These are phyloP conservation scores for Phaseolus coccineus DNA, from an alignment of 331 rosid genomes.

Conservation along the genomic window DNA sequence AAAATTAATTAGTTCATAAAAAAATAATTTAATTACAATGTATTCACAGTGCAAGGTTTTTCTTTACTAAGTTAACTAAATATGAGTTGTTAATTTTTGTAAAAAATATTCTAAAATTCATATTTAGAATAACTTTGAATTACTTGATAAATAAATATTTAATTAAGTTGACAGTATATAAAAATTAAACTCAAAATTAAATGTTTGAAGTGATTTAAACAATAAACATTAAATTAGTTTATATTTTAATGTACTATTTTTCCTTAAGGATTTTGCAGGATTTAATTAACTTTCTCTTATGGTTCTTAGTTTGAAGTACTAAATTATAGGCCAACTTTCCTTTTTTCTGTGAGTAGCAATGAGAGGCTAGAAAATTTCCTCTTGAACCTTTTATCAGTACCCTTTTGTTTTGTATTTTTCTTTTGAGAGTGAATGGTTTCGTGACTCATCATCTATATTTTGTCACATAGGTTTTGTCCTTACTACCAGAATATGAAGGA, in stretches of 20 bases:
- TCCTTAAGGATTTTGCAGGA: too few relatives aligned
- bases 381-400: background rate
- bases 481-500: conserved; percentile 80
- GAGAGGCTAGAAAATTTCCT: background rate
- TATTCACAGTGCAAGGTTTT: background rate
- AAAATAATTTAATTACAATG: too few relatives aligned
- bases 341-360: background rate
- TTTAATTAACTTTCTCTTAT: background rate
- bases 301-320: background rate
- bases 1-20: too few relatives aligned
- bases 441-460: conserved; percentile 15
- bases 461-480: conserved; percentile 68
- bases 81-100: background rate
- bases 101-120: background rate
- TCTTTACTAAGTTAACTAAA: background rate
- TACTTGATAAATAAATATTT: background rate
- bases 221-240: background rate
- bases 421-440: background rate
- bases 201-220: background rate
- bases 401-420: background rate
- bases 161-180: background rate
- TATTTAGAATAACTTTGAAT: background rate
- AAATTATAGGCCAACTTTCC: background rate
- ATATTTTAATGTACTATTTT: background rate
- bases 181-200: too few relatives aligned